Base-by-base conservation (phyloP, 2,329 filamentous ascomycete genomes). In the Penicillium sp. region DNA sequence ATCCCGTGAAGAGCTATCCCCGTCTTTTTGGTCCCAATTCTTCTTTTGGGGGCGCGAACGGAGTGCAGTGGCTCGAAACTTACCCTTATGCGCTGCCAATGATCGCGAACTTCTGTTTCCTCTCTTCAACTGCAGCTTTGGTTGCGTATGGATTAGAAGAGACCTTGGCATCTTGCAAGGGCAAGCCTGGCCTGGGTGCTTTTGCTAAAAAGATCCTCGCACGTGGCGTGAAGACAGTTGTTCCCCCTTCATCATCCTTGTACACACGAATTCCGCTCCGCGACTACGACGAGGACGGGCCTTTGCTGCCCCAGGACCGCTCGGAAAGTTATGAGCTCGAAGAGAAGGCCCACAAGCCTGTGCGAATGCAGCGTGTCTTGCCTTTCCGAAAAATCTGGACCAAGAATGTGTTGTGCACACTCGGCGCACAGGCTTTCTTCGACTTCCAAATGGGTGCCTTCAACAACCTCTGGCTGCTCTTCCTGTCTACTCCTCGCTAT, bases 381-480 rank as follows among this genome's bases (percentile, higher is more conserved):
- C 68, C 76, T 1, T 77, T 79, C 64, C 66, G 68, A 26, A 67
- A 70, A 22, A 76, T 79, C 41, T 78, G 77, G 75, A 80, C 77
- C 2, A 66, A 73, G 45, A 80, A 80, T 53, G 76, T 79, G 10
- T 60, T 79, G 52, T 76, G 71, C 64, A 78, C 76, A 3, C 67
- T 88, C 6, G 62, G 84, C 46, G 80, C 80, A 24, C 81, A 83
- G 57, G 82, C 81, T 7, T 80, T 87, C 54, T 83, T 86, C 65
- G 83, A 86, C 63, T 84, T 88, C 61, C 84, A 88, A 67, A 77
- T 88, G 67, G 70, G 69, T 53, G 84, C 84, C 26, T 89, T 88
- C 72, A 84, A 87, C 63, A 82, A 83, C 17, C 77, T 89, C 21
- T 88, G 84, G 83, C 82, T 85, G 43, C 77, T 88, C 41, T 89